Base-by-base conservation (phyloP, 2,329 filamentous ascomycete genomes). In the Magnaporthiopsis incrustans region DNA sequence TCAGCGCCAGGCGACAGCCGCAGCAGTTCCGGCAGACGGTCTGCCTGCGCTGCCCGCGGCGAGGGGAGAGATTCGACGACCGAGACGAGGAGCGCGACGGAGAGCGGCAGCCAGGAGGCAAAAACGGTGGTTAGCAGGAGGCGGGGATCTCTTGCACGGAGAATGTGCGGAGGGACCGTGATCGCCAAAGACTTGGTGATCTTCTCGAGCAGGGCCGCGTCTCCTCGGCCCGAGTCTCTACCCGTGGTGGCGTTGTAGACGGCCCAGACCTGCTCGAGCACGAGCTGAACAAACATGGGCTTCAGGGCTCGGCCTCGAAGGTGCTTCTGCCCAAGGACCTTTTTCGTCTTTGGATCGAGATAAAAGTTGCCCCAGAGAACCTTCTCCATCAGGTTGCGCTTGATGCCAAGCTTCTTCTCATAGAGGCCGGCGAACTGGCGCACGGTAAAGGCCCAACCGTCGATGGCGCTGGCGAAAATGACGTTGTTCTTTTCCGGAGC, bases 401-500 rank as follows among this genome's bases (percentile, higher is more conserved):
- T 98, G 76, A 98, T 96, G 18, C 95, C 94, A 8, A 99, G 84
- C 75, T 99, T 99, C 80, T 93, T 96, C 77, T 98, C 94, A 73
- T 98, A 99, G 33, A 98, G 79, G 53, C 86, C 86, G 25, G 95
- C 93, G 73, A 99, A 99, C 71, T 99, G 95, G 62, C 92, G 86
- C 61, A 97, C 89, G 0, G 95, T 99, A 71, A 99, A 99, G 3
- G 95, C 95, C 95, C 95, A 99, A n/a, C 95, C 95, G 73, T 99
- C 95, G 64, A 97, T 89, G 66, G 95, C 95, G 74, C 94, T 98
- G 79, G 92, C 92, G 75, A 99, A 99, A 68, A 99, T 98, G 75
- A 99, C 95, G 72, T 99, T 99, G 76, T 97, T 97, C 77, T 94
- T 96, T 73, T 99, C 95, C 0, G 95, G 95, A 0, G 95, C 92